Percentiles rank a stretch among this genome's conserved stretches.
These are phyloP conservation scores for Glycine latifolia DNA, from an alignment of 306 rosid genomes.

Conservation along the genomic window DNA sequence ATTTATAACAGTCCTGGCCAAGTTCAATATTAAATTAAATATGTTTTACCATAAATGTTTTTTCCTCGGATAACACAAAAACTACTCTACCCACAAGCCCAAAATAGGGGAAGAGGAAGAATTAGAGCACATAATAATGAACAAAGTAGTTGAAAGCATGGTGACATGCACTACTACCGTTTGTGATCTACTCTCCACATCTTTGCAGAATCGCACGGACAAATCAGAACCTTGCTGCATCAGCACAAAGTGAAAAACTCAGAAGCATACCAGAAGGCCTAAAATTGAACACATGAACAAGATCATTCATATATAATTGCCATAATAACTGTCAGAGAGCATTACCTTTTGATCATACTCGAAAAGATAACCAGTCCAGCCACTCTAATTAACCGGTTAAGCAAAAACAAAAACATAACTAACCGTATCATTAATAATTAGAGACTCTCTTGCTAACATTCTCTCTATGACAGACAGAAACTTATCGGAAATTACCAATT, in stretches of 20 bases:
- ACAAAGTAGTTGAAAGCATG: constrained; percentile 46
- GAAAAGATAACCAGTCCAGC: constrained; percentile 77
- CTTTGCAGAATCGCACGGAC: constrained; percentile 88
- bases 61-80: constrained; percentile 10
- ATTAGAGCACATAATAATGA: constrained; percentile 21
- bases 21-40: neutral
- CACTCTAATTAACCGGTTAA: constrained; percentile 68
- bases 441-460: no score
- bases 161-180: constrained; percentile 73
- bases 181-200: constrained; percentile 91
- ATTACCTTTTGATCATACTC: constrained; percentile 81
- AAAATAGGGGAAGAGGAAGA: neutral
- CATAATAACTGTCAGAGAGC: constrained; percentile 28
- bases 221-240: constrained; percentile 77
- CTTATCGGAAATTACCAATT: no score
- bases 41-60: neutral
- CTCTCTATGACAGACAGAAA: no score
- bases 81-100: constrained; percentile 15
- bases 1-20: constrained; percentile 13
- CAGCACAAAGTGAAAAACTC: constrained; percentile 38
- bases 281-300: constrained; percentile 32
- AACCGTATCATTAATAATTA: neutral
- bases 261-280: constrained; percentile 39
- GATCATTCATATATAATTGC: constrained; percentile 1
- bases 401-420: constrained; percentile 40